Evolutionary conservation across 495 filamentous ascomycete species (phyloP), one percentile per base, ranked within the genome.

Genomic region (Glarea lozoyensis): DNA sequence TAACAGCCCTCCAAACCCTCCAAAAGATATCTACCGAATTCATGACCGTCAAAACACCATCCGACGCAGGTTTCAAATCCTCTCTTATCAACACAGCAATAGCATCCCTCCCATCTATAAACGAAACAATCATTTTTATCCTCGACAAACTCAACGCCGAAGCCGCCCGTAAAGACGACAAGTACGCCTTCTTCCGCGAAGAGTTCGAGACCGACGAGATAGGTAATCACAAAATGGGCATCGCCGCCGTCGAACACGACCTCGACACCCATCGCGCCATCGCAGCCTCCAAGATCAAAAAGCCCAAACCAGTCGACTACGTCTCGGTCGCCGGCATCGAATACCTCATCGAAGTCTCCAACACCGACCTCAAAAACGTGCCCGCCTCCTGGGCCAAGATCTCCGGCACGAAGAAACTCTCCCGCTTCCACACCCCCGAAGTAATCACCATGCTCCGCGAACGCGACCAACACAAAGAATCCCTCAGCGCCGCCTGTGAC

Each of bases 361-460:
- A 94, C 58, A 51, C 72, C 0, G 72, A 83, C 33, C 65, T 95
- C 37, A 89, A 85, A 55, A 73, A 81, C 30, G 84, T 99, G 9
- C 92, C 92, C 6, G 90, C 92, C 34, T 89, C 82, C 3, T 99
- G 92, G 92, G 68, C 73, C 27, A 97, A 97, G 63, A 84, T 95
- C 50, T 89, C 78, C 46, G 90, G 88, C 42, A 99, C 93, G 3
- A 96, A 97, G 62, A 88, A 84, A 47, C 63, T 92, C 9, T 89
- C 85, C 2, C 80, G 92, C 39, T 99, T 94, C 63, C 93, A 99
- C 65, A 90, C 93, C 0, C 93, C 93, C 6, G 79, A 89, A 47
- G 88, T 97, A 16, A 71, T 88, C 22, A 71, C 74, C 35, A 68
- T 95, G 37, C 75, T 94, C 20, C 82, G 81, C 19, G 87, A 97